phyloP scores from a whole-genome alignment of 306 rosid species.

The Amphicarpaea edgeworthii region DNA sequence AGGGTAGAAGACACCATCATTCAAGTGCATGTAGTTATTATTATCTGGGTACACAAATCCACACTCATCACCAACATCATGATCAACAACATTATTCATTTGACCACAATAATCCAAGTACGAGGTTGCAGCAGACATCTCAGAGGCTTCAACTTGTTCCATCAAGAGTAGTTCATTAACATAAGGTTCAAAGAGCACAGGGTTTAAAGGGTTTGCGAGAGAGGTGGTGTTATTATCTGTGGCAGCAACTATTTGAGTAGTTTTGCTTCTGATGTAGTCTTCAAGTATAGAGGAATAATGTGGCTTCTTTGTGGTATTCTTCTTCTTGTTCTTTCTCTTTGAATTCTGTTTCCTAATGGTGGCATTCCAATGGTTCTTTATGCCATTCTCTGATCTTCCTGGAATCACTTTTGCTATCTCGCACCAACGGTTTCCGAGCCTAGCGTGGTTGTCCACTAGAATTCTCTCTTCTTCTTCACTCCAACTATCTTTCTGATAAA shows the following conservation, averaged over 20 bases:
- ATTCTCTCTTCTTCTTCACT: constrained; percentile 76
- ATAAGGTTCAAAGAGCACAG: constrained; percentile 36
- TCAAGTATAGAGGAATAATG: constrained; percentile 69
- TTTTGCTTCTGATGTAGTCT: constrained; percentile 67
- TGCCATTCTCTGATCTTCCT: constrained; percentile 87
- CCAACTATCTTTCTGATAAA: constrained; percentile 72
- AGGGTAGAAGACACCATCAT: constrained; percentile 13
- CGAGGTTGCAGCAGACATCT: constrained; percentile 1
- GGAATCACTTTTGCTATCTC: constrained; percentile 80
- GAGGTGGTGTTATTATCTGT: not conserved
- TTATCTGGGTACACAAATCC: not conserved
- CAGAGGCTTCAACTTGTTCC: constrained; percentile 44
- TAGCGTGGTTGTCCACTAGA: constrained; percentile 64
- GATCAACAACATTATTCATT: too few relatives aligned
- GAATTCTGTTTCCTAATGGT: constrained; percentile 84
- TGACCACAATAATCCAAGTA: constrained; percentile 20
- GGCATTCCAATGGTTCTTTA: constrained; percentile 95
- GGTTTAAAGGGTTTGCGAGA: constrained; percentile 34
- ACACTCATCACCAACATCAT: constrained; percentile 29
- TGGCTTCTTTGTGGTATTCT: constrained; percentile 48
- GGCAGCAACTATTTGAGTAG: not conserved
- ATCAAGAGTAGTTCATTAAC: constrained; percentile 54
- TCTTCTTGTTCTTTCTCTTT: constrained; percentile 63
- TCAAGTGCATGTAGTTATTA: not conserved
- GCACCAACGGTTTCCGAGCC: constrained; percentile 80